Conservation (phyloP, 176 grass and related monocot species). For the Rhynchospora pubera region DNA sequence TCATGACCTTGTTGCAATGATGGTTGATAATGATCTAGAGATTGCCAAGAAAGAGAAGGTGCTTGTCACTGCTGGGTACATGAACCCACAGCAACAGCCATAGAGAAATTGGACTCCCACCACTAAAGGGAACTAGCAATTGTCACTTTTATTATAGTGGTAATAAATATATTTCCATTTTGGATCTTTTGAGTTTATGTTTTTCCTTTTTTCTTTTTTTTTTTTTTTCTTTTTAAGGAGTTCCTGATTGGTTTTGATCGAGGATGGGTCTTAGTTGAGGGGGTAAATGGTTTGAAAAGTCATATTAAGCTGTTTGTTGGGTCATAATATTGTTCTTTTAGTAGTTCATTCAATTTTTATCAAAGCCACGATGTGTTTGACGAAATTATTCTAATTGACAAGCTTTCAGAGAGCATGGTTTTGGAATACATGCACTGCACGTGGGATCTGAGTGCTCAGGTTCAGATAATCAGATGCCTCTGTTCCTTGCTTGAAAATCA, state of each 20-base stretch:
- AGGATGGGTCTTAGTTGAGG: not conserved
- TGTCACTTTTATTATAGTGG: not conserved
- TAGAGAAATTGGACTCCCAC: constrained; percentile 24
- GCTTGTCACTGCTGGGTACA: constrained; percentile 76
- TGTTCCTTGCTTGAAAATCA: not conserved
- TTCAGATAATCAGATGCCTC: not conserved
- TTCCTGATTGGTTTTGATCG: not conserved
- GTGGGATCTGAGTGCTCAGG: not conserved
- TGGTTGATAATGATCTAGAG: constrained; percentile 86
- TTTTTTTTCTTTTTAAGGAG: not conserved
- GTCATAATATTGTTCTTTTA: not conserved
- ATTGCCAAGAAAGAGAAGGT: constrained; percentile 88
- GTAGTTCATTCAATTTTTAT: constrained; percentile 7
- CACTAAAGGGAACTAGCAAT: not conserved
- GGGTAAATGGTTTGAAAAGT: not conserved
- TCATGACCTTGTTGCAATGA: constrained; percentile 84
- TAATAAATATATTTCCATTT: constrained; percentile 5
- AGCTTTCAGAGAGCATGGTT: no score
- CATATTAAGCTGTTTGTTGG: not conserved
- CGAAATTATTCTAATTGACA: no score
- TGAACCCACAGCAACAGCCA: constrained; percentile 85
- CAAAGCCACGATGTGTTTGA: not conserved
- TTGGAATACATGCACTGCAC: not conserved
- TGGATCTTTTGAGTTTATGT: not conserved
- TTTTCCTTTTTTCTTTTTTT: not conserved